Conservation (phyloP, 306 rosid genomes). For the Cucumis hystrix region DNA sequence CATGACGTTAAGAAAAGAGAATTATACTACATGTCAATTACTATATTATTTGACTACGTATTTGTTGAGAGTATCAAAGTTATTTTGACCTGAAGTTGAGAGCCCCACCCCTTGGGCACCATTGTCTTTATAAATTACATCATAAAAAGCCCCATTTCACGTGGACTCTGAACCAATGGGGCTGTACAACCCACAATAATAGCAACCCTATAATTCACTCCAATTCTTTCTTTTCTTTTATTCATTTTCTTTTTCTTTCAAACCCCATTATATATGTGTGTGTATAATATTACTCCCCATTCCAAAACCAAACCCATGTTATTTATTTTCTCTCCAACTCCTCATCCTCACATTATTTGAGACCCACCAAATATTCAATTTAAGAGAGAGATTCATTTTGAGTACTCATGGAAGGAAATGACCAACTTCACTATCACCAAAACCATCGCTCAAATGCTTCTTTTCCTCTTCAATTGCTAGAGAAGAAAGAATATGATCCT, state of each 20-base stretch:
- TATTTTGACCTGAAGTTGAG: not conserved
- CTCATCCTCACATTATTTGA: not conserved
- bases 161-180: slow-evolving; percentile 7
- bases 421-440: slow-evolving; percentile 1
- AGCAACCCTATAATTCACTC: slow-evolving; percentile 3
- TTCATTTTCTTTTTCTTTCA: not conserved
- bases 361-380: not conserved
- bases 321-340: not conserved
- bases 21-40: too few species aligned
- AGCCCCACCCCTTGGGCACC: not conserved
- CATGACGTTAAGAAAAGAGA: not conserved
- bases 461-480: slow-evolving; percentile 7
- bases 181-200: slow-evolving; percentile 2
- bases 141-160: slow-evolving; percentile 12
- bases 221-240: not conserved
- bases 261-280: not conserved
- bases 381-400: not conserved
- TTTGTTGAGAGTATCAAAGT: not conserved
- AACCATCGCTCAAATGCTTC: not conserved
- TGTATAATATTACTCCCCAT: not conserved
- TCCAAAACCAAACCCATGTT: not conserved
- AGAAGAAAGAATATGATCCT: slow-evolving; percentile 7
- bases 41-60: not conserved
- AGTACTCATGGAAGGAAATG: slow-evolving; percentile 5
- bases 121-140: not conserved